Base-by-base conservation (phyloP, 306 rosid genomes). In the Albizia julibrissin region DNA sequence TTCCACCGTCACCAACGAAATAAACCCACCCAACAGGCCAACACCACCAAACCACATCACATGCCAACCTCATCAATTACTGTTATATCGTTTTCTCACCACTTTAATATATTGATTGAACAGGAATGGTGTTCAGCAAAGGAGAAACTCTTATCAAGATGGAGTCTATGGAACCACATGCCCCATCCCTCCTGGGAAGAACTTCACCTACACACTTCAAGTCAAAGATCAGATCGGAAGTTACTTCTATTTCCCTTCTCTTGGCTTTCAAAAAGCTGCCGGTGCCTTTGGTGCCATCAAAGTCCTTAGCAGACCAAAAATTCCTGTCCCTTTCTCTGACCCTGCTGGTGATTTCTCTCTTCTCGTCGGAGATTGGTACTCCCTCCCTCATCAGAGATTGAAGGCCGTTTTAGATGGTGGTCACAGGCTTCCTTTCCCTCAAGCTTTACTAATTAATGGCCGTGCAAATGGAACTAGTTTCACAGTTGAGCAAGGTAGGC, bases 341-440 rank as follows among this genome's bases (percentile, higher is more conserved):
- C 99, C 99, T 0, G 88, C 91, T 34, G 93, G 74, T 19, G 99
- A 95, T 81, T 89, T 58, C 89, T 14, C 90, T 13, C 18, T 95
- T 56, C 96, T 95, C 0, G 88, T 95, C n/a, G 99, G 98, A 44
- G 99, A 95, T 87, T 95, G 98, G 98, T 93, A 91, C 91, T 81
- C 79, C 2, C 64, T 77, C 44, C 70, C 89, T 87, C 93, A 95
- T 85, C 81, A 94, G 98, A 87, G 12, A 29, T 83, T 95, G 81
- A 85, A 75, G 86, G 29, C 75, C 2, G 39, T 92, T 85, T 82
- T 95, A 69, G 98, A 95, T 58, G 39, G 74, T 62, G 98, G 99
- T 37, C 98, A 91, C 56, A 83, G 43, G 80, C 97, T 95, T 78
- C 98, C 99, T 71, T 74, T 46, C 74, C 98, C 97, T 31, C 83